Base-by-base conservation (phyloP, 345 rosid species). In the Limnanthes douglasii region DNA sequence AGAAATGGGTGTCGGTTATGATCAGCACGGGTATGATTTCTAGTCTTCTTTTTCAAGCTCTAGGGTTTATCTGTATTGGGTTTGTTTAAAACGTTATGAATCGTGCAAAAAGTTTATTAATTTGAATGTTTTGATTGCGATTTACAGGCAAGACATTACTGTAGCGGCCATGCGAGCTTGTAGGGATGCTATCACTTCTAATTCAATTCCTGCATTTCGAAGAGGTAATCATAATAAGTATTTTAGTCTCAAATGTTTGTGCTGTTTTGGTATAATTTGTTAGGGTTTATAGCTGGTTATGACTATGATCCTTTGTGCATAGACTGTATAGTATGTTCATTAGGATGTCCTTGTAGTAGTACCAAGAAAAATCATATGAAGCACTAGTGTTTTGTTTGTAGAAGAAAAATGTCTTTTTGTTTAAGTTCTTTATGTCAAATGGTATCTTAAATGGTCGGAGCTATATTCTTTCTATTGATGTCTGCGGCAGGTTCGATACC, bases 1-100 rank as follows among this genome's bases (percentile, higher is more conserved):
- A 27, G 97, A 83, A 74, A 88, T 88, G 95, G 93, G 97, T 43
- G 95, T 88, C n/a, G 97, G 93, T 33, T 88, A 88, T 38, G 95
- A 88, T 56, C 97, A 88, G 53, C 95, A 83, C 37, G 97, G 97
- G 97, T 86, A 32, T 19, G 56, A 45, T 7, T 21, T 39, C 40
- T 46, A 17, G 11, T 9, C 10, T 37, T 37, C 18, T 23, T 12
- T 6, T 32, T 33, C 15, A n/a, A 18, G n/a, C 2, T 31, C 41
- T 2, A 10, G 3, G 42, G 26, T 17, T 28, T 58, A 14, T 10
- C 26, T 35, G 21, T 27, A 31, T 32, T 26, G 12, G 37, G 20
- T 16, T 19, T 6, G 18, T 4, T 31, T 32, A 17, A 22, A 11
- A 13, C 51, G n/a, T n/a, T n/a, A n/a, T 37, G 34, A 42, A 27